These are phyloP conservation scores for Verticillium nubilum DNA, from an alignment of 2,329 filamentous ascomycete genomes.

Conservation along the genomic window DNA sequence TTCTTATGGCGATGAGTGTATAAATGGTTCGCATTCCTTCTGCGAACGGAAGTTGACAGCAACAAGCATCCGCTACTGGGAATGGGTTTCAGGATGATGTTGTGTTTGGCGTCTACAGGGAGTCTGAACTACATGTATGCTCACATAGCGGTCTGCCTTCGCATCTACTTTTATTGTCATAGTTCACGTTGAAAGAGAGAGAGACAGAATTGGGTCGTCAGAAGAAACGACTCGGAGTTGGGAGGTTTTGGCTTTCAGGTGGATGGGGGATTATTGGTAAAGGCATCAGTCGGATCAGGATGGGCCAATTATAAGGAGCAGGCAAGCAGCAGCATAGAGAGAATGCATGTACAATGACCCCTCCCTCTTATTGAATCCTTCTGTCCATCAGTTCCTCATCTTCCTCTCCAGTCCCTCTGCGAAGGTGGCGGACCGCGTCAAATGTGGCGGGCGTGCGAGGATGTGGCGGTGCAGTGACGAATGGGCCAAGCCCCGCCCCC, in stretches of 20 bases:
- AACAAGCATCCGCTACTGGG: background rate
- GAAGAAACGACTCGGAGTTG: background rate
- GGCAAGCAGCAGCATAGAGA: background rate
- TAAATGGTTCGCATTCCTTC: background rate
- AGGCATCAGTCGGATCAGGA: background rate
- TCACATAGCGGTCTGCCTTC: background rate
- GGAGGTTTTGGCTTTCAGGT: background rate
- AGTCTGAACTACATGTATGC: background rate
- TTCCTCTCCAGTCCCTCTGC: too few species aligned
- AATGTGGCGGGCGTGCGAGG: background rate
- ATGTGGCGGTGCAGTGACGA: background rate
- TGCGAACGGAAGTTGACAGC: background rate
- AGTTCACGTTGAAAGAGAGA: background rate
- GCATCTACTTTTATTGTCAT: background rate
- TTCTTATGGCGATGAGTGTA: background rate
- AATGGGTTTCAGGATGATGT: background rate
- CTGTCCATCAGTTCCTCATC: too few species aligned
- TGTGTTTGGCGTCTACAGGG: background rate
- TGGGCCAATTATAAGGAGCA: background rate
- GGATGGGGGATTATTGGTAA: background rate
- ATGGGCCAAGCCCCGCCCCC: background rate
- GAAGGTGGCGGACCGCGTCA: background rate
- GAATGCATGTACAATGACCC: background rate
- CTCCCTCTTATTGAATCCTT: too few species aligned
- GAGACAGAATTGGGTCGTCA: background rate